Evolutionary conservation across 768 basidiomycete genomes (phyloP).

Genomic region (Leccinum olivaceopallidum): DNA sequence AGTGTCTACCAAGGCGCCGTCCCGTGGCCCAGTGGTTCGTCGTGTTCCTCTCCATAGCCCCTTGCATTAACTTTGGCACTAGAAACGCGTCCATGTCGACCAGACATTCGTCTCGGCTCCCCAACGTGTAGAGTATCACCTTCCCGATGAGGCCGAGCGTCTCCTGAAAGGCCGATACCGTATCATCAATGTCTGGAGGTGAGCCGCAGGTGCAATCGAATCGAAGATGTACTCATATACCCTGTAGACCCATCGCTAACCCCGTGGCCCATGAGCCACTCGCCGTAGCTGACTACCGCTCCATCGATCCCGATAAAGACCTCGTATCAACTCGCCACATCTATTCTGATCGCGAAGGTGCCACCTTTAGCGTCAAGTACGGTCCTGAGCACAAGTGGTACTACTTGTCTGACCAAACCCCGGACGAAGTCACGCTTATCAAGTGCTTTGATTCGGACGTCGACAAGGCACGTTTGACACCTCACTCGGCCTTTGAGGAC

Average conservation of each 20-base stretch:
- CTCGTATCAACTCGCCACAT: neutral
- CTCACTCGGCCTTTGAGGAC: neutral
- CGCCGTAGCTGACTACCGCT: neutral
- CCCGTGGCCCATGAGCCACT: neutral
- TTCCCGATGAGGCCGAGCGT: neutral
- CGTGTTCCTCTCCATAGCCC: constrained; percentile 4
- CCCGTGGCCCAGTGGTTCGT: constrained; percentile 38
- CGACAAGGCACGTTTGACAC: neutral
- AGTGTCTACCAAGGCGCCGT: neutral
- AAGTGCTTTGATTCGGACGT: neutral
- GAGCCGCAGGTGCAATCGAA: neutral
- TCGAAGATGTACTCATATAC: neutral
- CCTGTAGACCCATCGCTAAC: neutral
- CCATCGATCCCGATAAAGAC: neutral
- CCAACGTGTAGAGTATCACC: neutral
- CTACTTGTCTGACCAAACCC: neutral
- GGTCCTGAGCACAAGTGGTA: neutral
- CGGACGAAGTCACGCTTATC: neutral
- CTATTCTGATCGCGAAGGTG: neutral
- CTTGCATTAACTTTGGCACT: neutral
- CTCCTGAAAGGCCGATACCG: constrained; percentile 36
- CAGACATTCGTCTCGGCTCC: neutral
- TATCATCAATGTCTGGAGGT: constrained; percentile 50
- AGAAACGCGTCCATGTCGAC: neutral
- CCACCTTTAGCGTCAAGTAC: neutral